Evolutionary conservation across 148 eudicot genomes (phyloP).

Genomic region (Limonium bicolor): DNA sequence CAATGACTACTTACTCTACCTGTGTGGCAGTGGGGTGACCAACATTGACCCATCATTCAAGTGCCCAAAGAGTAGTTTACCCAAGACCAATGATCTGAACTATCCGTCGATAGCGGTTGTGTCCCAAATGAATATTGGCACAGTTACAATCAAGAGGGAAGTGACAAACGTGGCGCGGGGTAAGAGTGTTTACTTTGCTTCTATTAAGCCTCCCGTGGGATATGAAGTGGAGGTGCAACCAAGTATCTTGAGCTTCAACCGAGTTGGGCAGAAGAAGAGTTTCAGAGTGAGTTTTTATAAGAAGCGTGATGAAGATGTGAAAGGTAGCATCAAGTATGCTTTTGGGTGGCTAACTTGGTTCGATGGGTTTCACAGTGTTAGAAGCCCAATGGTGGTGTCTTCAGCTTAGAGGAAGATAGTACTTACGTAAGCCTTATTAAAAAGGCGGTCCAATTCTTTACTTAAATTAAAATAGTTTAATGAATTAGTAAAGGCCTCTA

Average conservation of each 20-base stretch:
- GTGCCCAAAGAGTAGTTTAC: constrained; percentile 32
- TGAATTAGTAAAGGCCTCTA: no score
- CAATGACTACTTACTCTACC: constrained; percentile 55
- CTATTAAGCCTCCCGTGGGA: constrained; percentile 46
- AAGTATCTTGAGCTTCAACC: constrained; percentile 25
- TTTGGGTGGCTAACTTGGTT: constrained; percentile 63
- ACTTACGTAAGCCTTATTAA: no score
- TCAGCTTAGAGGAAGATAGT: no score
- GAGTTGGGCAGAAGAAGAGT: constrained; percentile 40
- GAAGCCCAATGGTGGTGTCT: constrained; percentile 58
- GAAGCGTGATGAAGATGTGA: constrained; percentile 8
- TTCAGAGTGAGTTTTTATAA: constrained; percentile 34
- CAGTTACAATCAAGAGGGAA: constrained; percentile 29
- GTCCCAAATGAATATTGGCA: constrained; percentile 27
- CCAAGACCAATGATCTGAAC: constrained; percentile 29
- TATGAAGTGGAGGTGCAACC: constrained; percentile 36
- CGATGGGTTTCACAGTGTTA: constrained; percentile 49
- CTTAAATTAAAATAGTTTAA: no score
- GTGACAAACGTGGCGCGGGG: constrained; percentile 54
- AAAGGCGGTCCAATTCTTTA: no score
- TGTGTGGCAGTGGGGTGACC: constrained; percentile 30
- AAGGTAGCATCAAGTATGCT: constrained; percentile 8
- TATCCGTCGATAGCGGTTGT: constrained; percentile 67
- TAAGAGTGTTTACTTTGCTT: constrained; percentile 30
- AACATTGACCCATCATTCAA: constrained; percentile 23